Evolutionary conservation across 306 rosid genomes (phyloP).

Genomic region (Lathyrus sativus): DNA sequence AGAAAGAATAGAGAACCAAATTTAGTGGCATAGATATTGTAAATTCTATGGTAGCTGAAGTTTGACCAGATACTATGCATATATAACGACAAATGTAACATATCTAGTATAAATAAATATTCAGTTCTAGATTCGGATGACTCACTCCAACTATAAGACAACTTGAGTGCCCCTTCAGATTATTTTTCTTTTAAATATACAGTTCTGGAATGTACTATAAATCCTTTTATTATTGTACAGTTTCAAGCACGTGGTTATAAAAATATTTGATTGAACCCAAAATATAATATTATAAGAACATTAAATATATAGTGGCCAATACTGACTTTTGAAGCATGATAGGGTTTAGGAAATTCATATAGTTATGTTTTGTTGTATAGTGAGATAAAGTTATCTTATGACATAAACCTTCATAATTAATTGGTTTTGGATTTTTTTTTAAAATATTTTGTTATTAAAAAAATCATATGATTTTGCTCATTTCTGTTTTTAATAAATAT

Average conservation of each 20-base stretch:
- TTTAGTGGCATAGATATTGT: no score
- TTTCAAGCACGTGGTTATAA: slow-evolving; percentile 46
- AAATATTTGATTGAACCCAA: slow-evolving; percentile 7
- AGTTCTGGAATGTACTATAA: background rate
- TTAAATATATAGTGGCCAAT: slow-evolving; percentile 40
- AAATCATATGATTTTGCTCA: no score
- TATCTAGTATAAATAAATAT: background rate
- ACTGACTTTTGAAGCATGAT: slow-evolving; percentile 38
- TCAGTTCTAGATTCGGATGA: slow-evolving; percentile 39
- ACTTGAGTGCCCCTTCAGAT: slow-evolving; percentile 31
- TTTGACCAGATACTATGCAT: background rate
- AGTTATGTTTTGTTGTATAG: background rate
- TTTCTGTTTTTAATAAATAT: no score
- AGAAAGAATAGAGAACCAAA: no score
- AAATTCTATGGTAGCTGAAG: no score
- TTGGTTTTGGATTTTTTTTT: no score
- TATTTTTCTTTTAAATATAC: background rate
- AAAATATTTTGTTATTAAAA: no score
- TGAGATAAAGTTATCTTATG: background rate
- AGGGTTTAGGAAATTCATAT: slow-evolving; percentile 22
- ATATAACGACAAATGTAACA: background rate
- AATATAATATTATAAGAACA: slow-evolving; percentile 17
- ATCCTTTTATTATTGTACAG: slow-evolving; percentile 15
- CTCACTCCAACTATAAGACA: slow-evolving; percentile 38
- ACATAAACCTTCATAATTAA: background rate